These are phyloP conservation scores for Pyrenophora tritici-repentis DNA, from an alignment of 2,329 filamentous ascomycete genomes.

Conservation along the genomic window DNA sequence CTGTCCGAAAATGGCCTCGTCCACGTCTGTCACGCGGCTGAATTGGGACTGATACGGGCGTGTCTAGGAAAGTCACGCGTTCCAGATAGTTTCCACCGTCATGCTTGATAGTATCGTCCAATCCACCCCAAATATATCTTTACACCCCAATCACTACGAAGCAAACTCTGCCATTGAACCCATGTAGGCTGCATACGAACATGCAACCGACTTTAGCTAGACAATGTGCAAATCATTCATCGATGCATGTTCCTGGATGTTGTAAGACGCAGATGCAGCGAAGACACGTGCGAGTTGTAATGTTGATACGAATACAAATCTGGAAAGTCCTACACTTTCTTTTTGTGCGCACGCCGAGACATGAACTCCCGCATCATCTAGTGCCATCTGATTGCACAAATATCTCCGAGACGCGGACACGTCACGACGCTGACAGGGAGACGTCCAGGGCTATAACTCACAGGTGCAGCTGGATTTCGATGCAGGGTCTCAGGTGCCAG, in stretches of 20 bases:
- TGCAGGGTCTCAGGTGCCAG: conserved; percentile 11
- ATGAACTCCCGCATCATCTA: background rate
- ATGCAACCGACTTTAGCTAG: too few species aligned
- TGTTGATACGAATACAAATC: background rate
- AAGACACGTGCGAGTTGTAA: too few species aligned
- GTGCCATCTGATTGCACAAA: background rate
- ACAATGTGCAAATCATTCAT: too few species aligned
- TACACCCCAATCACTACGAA: too few species aligned
- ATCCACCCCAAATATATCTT: too few species aligned
- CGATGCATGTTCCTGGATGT: too few species aligned
- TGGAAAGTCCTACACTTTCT: background rate
- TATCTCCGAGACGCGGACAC: conserved; percentile 10
- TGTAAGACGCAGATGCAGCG: too few species aligned
- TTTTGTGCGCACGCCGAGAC: background rate
- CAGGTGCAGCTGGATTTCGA: conserved; percentile 2
- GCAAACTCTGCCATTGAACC: too few species aligned
- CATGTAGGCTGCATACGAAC: too few species aligned
- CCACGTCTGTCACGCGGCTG: background rate
- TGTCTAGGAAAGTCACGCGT: conserved; percentile 13
- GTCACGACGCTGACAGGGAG: conserved; percentile 6
- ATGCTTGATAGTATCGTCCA: background rate
- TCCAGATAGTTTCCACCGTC: background rate
- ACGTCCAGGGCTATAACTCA: background rate
- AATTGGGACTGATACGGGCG: background rate
- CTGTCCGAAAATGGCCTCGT: conserved; percentile 13